Base-by-base conservation (phyloP, 2,329 filamentous ascomycete species). In the Botrytis cinerea region DNA sequence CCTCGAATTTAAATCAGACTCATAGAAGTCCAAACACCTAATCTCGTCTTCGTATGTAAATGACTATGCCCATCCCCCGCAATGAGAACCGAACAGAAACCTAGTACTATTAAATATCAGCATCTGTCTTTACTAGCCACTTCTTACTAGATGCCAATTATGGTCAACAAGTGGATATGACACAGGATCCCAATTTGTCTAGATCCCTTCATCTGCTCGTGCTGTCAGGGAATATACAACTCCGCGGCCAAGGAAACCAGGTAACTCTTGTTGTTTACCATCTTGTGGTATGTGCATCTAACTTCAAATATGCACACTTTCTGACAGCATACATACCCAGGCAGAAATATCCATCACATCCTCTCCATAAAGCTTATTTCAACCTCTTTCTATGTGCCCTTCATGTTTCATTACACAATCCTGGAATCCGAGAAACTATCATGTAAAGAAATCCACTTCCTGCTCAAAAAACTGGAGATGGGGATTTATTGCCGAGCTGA, bases 381-480 rank as follows among this genome's bases (percentile, higher is more conserved):
- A 48, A 64, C 61, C 18, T 64, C 60, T 43, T 10, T n/a, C 35
- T n/a, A 25, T 62, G n/a, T 59, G 10, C 22, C 18, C 28, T 35
- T 12, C 18, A 10, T 32, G 6, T 3, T 32, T 35, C 16, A 51
- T 67, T n/a, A 14, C 35, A 35, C 6, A 48, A 54, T 67, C 32
- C 35, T 28, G n/a, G 20, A 22, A 51, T 51, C n/a, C 28, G 32
- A 61, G 38, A 62, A 43, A 62, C 35, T 62, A 62, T 62, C 60
- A 62, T 62, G 60, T 62, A 62, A 62, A 43, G 38, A 40, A 62
- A 62, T n/a, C 60, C 35, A 40, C 60, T 62, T 62, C 25, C 25
- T 28, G 35, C 18, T 62, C 4, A 10, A 14, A 45, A 63, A 63
- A 43, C 20, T 40, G 60, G 60, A 25, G 38, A 43, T 28, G 38